These are phyloP conservation scores for Meyerozyma carpophila DNA, from an alignment of 1,139 yeast genomes.

Conservation along the genomic window DNA sequence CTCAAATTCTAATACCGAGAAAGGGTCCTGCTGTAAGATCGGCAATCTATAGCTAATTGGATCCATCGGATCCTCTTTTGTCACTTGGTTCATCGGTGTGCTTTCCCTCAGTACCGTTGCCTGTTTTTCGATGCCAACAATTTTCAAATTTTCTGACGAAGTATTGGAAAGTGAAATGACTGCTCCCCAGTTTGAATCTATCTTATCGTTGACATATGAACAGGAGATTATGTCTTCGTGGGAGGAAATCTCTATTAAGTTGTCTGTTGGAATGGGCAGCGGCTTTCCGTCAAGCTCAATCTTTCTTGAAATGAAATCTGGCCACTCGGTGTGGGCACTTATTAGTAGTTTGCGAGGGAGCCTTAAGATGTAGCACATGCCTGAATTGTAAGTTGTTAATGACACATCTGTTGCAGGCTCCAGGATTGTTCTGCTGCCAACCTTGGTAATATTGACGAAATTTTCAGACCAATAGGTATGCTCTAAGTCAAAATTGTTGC, in stretches of 20 bases:
- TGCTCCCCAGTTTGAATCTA: background rate
- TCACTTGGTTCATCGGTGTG: constrained; percentile 2
- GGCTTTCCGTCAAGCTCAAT: constrained; percentile 5
- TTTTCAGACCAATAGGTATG: background rate
- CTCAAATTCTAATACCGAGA: background rate
- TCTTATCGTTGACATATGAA: background rate
- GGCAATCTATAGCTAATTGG: background rate
- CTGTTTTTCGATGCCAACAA: constrained; percentile 5
- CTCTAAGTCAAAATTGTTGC: background rate
- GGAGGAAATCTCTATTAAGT: background rate
- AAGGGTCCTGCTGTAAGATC: background rate
- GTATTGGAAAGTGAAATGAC: background rate
- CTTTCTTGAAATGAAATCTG: constrained; percentile 4
- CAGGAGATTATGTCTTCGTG: background rate
- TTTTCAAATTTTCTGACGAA: background rate
- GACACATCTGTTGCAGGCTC: background rate
- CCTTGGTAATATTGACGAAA: background rate
- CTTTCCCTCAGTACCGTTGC: constrained; percentile 11
- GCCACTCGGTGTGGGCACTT: background rate
- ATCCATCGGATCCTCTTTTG: background rate
- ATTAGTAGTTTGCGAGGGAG: background rate
- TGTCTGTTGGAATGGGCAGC: constrained; percentile 3
- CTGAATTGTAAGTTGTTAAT: background rate
- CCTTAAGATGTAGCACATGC: background rate
- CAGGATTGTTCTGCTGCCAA: background rate